phyloP scores from a whole-genome alignment of 129 eudicot genomes.

The Daucus carota region DNA sequence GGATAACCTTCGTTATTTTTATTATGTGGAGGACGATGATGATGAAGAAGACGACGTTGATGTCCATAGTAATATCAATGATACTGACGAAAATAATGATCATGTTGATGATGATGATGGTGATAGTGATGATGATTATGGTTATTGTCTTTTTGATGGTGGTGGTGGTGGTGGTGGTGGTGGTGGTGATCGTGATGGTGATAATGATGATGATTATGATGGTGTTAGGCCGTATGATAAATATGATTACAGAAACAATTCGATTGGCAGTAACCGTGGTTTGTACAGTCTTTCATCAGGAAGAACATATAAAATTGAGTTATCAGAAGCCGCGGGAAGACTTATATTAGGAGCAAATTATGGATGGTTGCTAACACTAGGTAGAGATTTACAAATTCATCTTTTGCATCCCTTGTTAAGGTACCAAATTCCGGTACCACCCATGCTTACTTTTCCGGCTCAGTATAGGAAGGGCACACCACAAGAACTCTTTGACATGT shows the following conservation, averaged over 20 bases:
- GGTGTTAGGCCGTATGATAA: too few species aligned
- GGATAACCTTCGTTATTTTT: too few species aligned
- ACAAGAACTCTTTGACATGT: neutral
- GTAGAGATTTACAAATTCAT: slow-evolving; percentile 1
- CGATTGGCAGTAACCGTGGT: neutral
- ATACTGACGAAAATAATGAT: too few species aligned
- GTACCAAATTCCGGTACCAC: neutral
- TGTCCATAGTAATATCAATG: neutral
- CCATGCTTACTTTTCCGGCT: neutral
- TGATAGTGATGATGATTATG: too few species aligned
- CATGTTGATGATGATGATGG: too few species aligned
- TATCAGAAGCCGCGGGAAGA: neutral
- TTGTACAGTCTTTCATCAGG: neutral
- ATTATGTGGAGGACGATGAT: too few species aligned
- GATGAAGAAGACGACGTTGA: neutral
- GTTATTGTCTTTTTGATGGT: too few species aligned
- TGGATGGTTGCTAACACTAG: neutral
- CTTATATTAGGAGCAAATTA: neutral
- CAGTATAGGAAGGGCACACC: neutral
- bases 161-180: too few species aligned
- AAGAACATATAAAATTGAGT: neutral
- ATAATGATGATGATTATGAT: too few species aligned
- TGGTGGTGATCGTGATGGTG: too few species aligned
- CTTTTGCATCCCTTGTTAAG: slow-evolving; percentile 1
- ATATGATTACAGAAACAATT: neutral